Evolutionary conservation across 768 basidiomycete genomes (phyloP), one percentile per base, ranked within the genome.

Genomic region (Xerocomus spinulosus): DNA sequence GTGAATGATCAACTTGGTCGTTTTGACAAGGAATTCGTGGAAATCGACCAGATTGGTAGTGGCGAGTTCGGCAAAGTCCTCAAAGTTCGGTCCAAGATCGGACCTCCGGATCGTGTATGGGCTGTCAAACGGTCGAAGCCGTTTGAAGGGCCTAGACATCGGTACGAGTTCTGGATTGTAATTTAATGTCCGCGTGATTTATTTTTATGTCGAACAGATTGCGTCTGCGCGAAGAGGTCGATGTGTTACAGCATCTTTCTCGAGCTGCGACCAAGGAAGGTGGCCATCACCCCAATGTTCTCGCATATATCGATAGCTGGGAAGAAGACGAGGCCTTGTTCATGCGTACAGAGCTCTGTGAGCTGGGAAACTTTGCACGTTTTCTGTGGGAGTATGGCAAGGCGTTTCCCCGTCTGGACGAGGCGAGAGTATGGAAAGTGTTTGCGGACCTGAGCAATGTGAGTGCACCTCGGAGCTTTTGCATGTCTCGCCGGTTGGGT

Each of bases 381-480:
- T 97, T 97, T 75, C 72, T 99, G 55, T 87, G 87, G 77, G 87
- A 91, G 69, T 92, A 92, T 61, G 95, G 95, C 4, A 83, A 83
- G 33, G 73, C 73, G 30, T 90, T 87, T 71, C 89, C 90, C 49
- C 75, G 78, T 52, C 76, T 98, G 47, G 92, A 95, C 59, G 95
- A 99, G 68, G 83, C 85, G 21, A 77, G 91, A 54, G 87, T 95
- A 41, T 99, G 96, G 96, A 98, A 98, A 77, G 85, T 94, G 57
- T 73, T 94, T 50, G 83, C 81, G 42, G 95, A 98, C 68, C 74
- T 98, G 51, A 85, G 85, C 64, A 84, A 86, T 63, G 91, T 93
- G 75, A 74, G 87, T 77, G 47, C 34, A 34, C 14, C 38, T 43
- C 26, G 21, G 49, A 47, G 35, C 21, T 7, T 41, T 53, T 43